These are phyloP conservation scores for Cardamine resedifolia DNA, from an alignment of 345 rosid species.

Conservation along the genomic window DNA sequence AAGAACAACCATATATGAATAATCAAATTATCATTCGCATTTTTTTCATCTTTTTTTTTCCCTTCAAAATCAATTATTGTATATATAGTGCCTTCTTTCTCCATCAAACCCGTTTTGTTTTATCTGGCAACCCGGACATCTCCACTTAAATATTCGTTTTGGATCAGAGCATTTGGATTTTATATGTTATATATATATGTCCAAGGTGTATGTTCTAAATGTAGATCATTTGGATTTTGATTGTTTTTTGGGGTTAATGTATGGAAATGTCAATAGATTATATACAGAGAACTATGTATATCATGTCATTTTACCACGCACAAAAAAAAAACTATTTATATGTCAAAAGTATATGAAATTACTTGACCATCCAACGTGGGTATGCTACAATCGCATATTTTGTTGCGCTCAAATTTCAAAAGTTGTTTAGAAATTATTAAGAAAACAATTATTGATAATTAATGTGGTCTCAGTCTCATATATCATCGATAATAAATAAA, in stretches of 20 bases:
- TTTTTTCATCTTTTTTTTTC: conserved; percentile 12
- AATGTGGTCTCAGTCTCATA: neutral
- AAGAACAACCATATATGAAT: neutral
- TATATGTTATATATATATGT: neutral
- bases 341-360: neutral
- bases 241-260: neutral
- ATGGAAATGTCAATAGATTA: neutral
- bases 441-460: neutral
- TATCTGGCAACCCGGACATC: conserved; percentile 12
- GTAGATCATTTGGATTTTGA: neutral
- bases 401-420: neutral
- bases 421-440: neutral
- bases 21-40: conserved; percentile 16
- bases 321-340: no score
- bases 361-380: neutral
- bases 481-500: neutral
- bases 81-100: conserved; percentile 32
- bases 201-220: neutral
- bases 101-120: conserved; percentile 21
- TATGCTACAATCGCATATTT: neutral
- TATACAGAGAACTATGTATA: neutral
- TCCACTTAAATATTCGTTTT: conserved; percentile 33
- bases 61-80: neutral
- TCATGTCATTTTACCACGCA: no score
- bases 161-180: conserved; percentile 4